Percentiles rank a stretch among this genome's conserved stretches.
Evolutionary conservation across 768 basidiomycete genomes (phyloP).

Genomic region (Suillus luteus): DNA sequence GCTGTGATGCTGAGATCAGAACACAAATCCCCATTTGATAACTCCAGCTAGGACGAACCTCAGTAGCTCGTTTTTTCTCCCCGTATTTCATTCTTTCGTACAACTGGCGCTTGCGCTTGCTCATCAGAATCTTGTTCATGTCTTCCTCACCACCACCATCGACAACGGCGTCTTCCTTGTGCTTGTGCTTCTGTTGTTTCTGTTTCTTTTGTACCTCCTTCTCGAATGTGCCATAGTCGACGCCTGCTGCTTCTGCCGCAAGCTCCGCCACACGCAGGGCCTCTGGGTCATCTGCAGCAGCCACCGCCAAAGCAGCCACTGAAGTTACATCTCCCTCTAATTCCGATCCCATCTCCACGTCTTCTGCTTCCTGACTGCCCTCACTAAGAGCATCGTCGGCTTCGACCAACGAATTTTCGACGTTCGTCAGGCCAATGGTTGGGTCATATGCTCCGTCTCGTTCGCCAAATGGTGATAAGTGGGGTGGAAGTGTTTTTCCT

Average conservation of each 20-base stretch:
- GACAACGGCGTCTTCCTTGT: constrained; percentile 36
- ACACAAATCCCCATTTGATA: not conserved
- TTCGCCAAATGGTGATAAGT: constrained; percentile 94
- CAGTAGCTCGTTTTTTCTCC: constrained; percentile 70
- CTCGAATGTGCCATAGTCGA: constrained; percentile 80
- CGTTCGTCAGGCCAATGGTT: constrained; percentile 34
- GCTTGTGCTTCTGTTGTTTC: constrained; percentile 36
- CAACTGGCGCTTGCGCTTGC: constrained; percentile 89
- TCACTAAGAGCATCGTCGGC: constrained; percentile 36
- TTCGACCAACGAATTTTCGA: constrained; percentile 30
- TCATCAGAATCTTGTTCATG: constrained; percentile 98
- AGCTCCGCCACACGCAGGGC: constrained; percentile 86
- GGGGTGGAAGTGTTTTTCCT: constrained; percentile 87
- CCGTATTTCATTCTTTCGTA: constrained; percentile 93
- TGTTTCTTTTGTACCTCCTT: constrained; percentile 66
- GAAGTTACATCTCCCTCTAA: constrained; percentile 32
- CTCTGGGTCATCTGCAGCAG: constrained; percentile 55
- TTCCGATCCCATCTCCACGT: constrained; percentile 22
- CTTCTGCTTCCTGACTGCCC: constrained; percentile 30
- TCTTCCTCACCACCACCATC: constrained; percentile 58
- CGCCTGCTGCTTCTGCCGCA: constrained; percentile 85
- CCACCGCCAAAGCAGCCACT: constrained; percentile 33
- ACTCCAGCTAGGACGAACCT: constrained; percentile 55
- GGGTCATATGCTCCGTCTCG: constrained; percentile 78
- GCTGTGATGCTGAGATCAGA: constrained; percentile 41